These are phyloP conservation scores for Spergularia azorica DNA, from an alignment of 179 eudicot genomes.

Conservation along the genomic window DNA sequence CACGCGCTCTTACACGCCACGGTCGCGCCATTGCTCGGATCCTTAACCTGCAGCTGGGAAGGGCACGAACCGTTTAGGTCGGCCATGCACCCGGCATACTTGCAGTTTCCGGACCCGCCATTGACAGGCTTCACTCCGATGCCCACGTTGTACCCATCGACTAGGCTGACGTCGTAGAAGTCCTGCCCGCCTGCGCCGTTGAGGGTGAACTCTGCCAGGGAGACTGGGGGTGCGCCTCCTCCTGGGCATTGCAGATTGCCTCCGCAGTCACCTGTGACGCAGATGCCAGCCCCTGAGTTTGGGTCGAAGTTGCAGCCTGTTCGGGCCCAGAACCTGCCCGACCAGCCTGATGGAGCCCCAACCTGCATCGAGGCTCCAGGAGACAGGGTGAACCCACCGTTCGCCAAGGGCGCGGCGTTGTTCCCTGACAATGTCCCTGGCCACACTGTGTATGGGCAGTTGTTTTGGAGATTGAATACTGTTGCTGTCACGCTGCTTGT, in stretches of 20 bases:
- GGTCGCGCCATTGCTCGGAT: constrained; percentile 27
- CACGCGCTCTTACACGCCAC: constrained; percentile 80
- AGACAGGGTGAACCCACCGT: constrained; percentile 51
- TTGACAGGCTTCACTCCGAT: constrained; percentile 48
- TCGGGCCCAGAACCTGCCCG: constrained; percentile 86
- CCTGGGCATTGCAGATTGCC: constrained; percentile 49
- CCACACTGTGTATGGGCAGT: constrained; percentile 68
- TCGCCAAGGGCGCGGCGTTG: constrained; percentile 41
- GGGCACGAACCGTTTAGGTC: constrained; percentile 65
- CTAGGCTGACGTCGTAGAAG: constrained; percentile 85
- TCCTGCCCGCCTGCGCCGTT: constrained; percentile 41
- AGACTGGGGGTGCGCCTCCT: constrained; percentile 67
- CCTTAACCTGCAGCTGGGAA: constrained; percentile 40
- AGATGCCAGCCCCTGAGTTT: constrained; percentile 43
- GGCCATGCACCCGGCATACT: constrained; percentile 62
- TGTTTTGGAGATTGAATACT: constrained; percentile 54
- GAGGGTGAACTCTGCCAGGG: constrained; percentile 70
- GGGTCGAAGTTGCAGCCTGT: constrained; percentile 68
- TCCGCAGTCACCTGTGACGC: constrained; percentile 76
- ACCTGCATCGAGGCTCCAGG: constrained; percentile 48
- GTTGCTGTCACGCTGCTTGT: constrained; percentile 38
- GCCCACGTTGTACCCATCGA: constrained; percentile 77
- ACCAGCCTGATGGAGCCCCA: constrained; percentile 62
- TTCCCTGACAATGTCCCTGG: constrained; percentile 68
- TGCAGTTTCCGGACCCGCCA: constrained; percentile 54